Conservation (phyloP, 176 grass and related monocot genomes). For the Zizania latifolia region DNA sequence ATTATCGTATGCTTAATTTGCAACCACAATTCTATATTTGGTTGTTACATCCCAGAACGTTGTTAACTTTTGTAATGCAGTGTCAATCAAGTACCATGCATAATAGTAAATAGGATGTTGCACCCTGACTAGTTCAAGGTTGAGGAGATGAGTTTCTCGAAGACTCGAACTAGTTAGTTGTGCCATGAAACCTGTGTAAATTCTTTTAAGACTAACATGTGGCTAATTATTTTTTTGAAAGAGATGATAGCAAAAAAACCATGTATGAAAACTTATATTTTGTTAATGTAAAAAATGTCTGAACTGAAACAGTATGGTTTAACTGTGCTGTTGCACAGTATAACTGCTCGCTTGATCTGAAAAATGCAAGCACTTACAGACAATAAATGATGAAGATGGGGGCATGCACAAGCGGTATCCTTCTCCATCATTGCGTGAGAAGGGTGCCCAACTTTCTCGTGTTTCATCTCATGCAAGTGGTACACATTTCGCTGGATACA, state of each 20-base stretch:
- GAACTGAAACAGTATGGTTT: not conserved
- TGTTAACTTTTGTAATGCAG: not conserved
- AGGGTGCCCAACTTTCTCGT: constrained; percentile 47
- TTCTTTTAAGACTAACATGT: not conserved
- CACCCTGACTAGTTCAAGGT: constrained; percentile 12
- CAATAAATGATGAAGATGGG: constrained; percentile 86
- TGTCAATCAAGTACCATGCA: not conserved
- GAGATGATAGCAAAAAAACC: not conserved
- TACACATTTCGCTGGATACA: constrained; percentile 54
- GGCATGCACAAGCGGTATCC: constrained; percentile 72
- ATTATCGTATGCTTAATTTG: not conserved
- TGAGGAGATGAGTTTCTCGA: not conserved
- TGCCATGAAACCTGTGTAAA: not conserved
- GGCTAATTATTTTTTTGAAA: not conserved
- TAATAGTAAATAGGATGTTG: not conserved
- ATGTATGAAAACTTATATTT: not conserved
- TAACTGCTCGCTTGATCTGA: constrained; percentile 25
- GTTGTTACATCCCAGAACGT: constrained; percentile 9
- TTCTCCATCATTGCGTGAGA: constrained; percentile 70
- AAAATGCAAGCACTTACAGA: constrained; percentile 36
- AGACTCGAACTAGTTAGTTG: not conserved
- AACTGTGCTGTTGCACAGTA: not conserved
- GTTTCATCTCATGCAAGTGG: constrained; percentile 46
- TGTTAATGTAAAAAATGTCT: not conserved
- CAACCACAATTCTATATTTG: not conserved